These are phyloP conservation scores for Paraphaeosphaeria sporulosa DNA, from an alignment of 2,329 filamentous ascomycete species.

Conservation along the genomic window DNA sequence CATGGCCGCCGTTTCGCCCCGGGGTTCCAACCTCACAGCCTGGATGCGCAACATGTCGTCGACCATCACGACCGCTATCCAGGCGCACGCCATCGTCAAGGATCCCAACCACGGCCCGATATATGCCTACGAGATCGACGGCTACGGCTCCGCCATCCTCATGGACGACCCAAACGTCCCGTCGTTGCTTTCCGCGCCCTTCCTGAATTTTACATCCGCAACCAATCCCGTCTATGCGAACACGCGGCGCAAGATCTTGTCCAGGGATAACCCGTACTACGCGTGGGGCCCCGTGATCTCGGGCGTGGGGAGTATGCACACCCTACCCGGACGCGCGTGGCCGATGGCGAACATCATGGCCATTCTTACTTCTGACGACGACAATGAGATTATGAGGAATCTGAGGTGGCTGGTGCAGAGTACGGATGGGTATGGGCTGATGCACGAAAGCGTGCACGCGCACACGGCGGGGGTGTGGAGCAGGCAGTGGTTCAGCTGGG, in stretches of 20 bases:
- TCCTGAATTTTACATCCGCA: constrained; percentile 62
- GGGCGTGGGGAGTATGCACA: constrained; percentile 57
- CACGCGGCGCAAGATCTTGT: constrained; percentile 54
- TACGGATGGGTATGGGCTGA: constrained; percentile 57
- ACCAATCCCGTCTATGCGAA: constrained; percentile 53
- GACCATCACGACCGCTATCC: constrained; percentile 53
- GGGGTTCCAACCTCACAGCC: constrained; percentile 57
- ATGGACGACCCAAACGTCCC: constrained; percentile 79
- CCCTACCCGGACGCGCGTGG: constrained; percentile 56
- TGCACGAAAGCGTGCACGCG: constrained; percentile 60
- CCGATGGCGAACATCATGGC: constrained; percentile 60
- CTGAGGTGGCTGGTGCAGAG: constrained; percentile 54
- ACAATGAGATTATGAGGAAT: constrained; percentile 53
- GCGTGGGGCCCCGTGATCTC: constrained; percentile 55
- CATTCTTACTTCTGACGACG: constrained; percentile 57
- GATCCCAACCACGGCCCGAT: constrained; percentile 46
- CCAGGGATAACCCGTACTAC: constrained; percentile 56
- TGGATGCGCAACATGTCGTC: constrained; percentile 65
- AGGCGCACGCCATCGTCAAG: constrained; percentile 50
- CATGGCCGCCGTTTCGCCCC: constrained; percentile 55
- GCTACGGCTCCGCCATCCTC: constrained; percentile 58
- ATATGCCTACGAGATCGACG: constrained; percentile 60
- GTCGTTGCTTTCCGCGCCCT: constrained; percentile 69
- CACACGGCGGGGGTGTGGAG: constrained; percentile 52
- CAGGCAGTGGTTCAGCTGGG: constrained; percentile 62